Conservation (phyloP, 2,329 filamentous ascomycete species). For the Tolypocladium cylindrosporum region DNA sequence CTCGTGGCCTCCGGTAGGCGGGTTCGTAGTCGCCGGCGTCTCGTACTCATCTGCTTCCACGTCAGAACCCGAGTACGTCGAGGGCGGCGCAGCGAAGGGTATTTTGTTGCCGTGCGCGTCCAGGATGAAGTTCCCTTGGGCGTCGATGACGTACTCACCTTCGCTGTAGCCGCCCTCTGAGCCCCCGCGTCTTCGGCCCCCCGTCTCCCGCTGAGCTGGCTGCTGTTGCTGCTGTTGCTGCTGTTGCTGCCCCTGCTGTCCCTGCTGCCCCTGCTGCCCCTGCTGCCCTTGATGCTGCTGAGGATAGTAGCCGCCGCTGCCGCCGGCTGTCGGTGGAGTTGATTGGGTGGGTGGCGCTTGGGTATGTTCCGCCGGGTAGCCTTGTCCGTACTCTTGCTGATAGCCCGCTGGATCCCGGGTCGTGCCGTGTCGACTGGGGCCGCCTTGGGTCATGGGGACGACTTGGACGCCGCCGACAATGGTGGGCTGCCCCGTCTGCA, state of each 20-base stretch:
- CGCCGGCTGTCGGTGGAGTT: conserved; percentile 17
- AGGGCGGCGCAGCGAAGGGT: conserved; percentile 35
- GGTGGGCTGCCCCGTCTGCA: conserved; percentile 80
- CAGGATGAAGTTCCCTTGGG: conserved; percentile 48
- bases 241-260: not conserved
- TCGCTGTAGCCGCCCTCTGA: conserved; percentile 57
- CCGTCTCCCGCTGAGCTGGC: conserved; percentile 8
- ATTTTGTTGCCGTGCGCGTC: conserved; percentile 54
- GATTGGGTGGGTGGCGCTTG: conserved; percentile 33
- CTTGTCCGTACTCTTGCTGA: conserved; percentile 17
- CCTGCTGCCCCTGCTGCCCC: not conserved
- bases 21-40: conserved; percentile 34
- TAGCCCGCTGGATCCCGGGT: conserved; percentile 25
- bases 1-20: conserved; percentile 24
- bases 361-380: conserved; percentile 25
- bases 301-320: conserved; percentile 13
- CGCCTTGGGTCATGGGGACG: conserved; percentile 76
- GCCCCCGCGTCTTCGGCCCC: conserved; percentile 13
- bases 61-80: conserved; percentile 39
- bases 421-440: conserved; percentile 44
- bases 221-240: conserved; percentile 2
- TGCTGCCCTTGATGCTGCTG: not conserved
- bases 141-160: conserved; percentile 62
- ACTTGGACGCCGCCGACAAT: conserved; percentile 90
- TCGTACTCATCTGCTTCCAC: conserved; percentile 47